Conservation (phyloP, 768 basidiomycete genomes). For the Leccinum variicolor region DNA sequence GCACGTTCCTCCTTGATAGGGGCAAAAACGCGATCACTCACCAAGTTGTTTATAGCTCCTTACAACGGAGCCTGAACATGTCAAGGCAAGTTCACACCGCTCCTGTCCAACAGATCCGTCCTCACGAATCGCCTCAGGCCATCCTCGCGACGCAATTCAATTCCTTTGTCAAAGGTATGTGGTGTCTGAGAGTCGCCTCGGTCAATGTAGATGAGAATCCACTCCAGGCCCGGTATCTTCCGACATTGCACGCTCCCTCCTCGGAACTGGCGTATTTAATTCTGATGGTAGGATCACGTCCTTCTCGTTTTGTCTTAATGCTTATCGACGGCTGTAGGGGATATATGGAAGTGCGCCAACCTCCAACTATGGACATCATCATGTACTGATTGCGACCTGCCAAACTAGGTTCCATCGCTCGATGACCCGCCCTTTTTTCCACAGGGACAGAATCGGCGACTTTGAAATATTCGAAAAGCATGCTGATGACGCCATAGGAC, state of each 20-base stretch:
- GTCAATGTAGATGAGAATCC: slow-evolving; percentile 20
- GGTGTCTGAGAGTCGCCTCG: slow-evolving; percentile 2
- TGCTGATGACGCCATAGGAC: slow-evolving; percentile 43
- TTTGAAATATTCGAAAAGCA: slow-evolving; percentile 56
- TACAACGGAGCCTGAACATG: slow-evolving; percentile 47
- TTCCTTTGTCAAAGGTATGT: slow-evolving; percentile 39
- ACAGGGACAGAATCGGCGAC: slow-evolving; percentile 47
- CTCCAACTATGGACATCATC: background rate
- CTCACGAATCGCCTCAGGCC: slow-evolving; percentile 24
- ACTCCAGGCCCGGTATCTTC: slow-evolving; percentile 11
- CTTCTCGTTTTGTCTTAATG: background rate
- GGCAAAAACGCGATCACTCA: background rate
- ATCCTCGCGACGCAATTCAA: slow-evolving; percentile 45
- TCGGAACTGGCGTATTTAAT: slow-evolving; percentile 61
- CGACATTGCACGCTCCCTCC: slow-evolving; percentile 27
- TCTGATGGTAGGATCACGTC: slow-evolving; percentile 40
- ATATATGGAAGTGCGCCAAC: slow-evolving; percentile 53
- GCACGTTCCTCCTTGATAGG: slow-evolving; percentile 24
- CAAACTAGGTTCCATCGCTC: slow-evolving; percentile 49
- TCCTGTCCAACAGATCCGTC: background rate
- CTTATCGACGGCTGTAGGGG: slow-evolving; percentile 31
- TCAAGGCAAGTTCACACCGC: slow-evolving; percentile 31
- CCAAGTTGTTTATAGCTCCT: slow-evolving; percentile 32
- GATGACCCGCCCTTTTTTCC: slow-evolving; percentile 63
- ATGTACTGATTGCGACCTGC: background rate